These are phyloP conservation scores for Xerocomus brunneocitrinus DNA, from an alignment of 768 basidiomycete species.

Conservation along the genomic window DNA sequence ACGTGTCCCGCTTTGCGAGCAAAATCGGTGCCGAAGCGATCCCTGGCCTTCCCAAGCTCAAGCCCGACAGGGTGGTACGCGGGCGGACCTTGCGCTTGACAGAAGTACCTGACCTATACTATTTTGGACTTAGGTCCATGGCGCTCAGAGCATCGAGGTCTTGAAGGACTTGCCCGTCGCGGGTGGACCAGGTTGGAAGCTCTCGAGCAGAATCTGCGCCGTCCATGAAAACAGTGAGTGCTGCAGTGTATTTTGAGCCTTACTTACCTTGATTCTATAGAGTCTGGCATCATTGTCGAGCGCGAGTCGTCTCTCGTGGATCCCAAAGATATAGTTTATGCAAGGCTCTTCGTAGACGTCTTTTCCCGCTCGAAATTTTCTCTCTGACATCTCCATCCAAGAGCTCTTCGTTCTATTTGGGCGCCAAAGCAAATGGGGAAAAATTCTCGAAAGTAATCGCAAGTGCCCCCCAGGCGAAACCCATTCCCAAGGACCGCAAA, in stretches of 20 bases:
- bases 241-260: not conserved
- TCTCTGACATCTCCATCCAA: constrained; percentile 18
- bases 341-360: constrained; percentile 54
- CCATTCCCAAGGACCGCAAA: constrained; percentile 54
- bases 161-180: constrained; percentile 71
- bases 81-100: not conserved
- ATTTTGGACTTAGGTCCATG: constrained; percentile 57
- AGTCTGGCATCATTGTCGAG: constrained; percentile 71
- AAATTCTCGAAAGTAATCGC: constrained; percentile 62
- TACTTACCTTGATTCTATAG: constrained; percentile 32
- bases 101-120: not conserved
- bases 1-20: constrained; percentile 62
- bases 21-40: constrained; percentile 36
- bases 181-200: constrained; percentile 77
- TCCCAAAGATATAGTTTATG: constrained; percentile 53
- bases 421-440: constrained; percentile 57
- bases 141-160: constrained; percentile 73
- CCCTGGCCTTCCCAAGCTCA: constrained; percentile 66
- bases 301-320: constrained; percentile 60
- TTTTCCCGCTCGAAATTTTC: not conserved
- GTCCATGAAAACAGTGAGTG: constrained; percentile 78
- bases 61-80: constrained; percentile 66
- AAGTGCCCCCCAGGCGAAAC: constrained; percentile 55
- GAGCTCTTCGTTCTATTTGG: constrained; percentile 67
- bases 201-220: constrained; percentile 60